Conservation (phyloP, 2,329 filamentous ascomycete genomes). For the Tolypocladium paradoxum region DNA sequence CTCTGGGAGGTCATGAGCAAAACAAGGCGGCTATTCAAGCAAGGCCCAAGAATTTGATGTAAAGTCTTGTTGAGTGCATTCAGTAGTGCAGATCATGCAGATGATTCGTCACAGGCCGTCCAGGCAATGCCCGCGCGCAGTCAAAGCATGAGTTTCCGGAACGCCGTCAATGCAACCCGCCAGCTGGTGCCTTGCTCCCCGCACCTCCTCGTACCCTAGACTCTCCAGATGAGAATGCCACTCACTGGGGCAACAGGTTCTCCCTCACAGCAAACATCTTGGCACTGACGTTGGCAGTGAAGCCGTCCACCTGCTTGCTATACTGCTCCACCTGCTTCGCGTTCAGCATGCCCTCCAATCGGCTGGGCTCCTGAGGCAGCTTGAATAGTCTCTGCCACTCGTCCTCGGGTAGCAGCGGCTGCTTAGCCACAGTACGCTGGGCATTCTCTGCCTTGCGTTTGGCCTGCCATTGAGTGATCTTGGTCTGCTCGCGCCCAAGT, state of each 20-base stretch:
- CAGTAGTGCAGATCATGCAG: not conserved
- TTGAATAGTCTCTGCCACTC: slow-evolving; percentile 99
- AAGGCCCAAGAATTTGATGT: not conserved
- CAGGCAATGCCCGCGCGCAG: not conserved
- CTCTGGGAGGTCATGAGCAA: not conserved
- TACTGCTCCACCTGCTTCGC: slow-evolving; percentile 97
- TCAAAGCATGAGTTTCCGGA: slow-evolving; percentile 14
- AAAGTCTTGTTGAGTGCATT: not conserved
- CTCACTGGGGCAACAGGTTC: slow-evolving; percentile 48
- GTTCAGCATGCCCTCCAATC: slow-evolving; percentile 88
- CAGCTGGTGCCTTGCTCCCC: slow-evolving; percentile 20
- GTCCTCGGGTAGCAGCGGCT: slow-evolving; percentile 81
- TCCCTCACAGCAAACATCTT: slow-evolving; percentile 97
- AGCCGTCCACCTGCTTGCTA: slow-evolving; percentile 91
- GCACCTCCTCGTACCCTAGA: slow-evolving; percentile 6
- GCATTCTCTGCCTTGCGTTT: slow-evolving; percentile 97
- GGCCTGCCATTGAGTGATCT: slow-evolving; percentile 91
- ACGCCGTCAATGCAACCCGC: slow-evolving; percentile 30
- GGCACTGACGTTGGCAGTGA: slow-evolving; percentile 78
- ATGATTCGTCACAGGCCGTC: not conserved
- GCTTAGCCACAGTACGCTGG: slow-evolving; percentile 74
- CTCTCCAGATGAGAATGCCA: not conserved
- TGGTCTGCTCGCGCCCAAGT: slow-evolving; percentile 84
- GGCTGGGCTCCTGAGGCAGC: slow-evolving; percentile 86
- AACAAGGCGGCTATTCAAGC: not conserved